Evolutionary conservation across 73 alveolate genomes (phyloP).

Genomic region (Paramecium sonneborni): DNA sequence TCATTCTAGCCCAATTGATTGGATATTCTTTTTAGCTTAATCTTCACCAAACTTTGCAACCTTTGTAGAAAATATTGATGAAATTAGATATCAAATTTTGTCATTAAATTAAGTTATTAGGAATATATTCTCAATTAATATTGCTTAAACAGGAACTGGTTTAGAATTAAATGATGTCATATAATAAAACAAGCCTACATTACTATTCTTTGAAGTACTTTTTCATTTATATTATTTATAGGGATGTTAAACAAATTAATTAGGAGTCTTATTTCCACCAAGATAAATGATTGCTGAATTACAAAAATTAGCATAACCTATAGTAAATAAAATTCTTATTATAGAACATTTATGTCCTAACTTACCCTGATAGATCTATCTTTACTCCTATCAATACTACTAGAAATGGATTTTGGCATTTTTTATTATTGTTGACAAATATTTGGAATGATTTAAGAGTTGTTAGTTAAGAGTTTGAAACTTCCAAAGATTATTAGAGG

Average conservation of each 20-base stretch:
- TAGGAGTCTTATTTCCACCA: constrained; percentile 24
- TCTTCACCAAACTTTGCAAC: constrained; percentile 23
- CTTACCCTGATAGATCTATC: constrained; percentile 43
- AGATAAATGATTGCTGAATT: not conserved
- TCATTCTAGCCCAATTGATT: constrained; percentile 64
- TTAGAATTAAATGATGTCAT: not conserved
- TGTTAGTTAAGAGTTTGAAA: constrained; percentile 3
- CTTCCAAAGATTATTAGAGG: not conserved
- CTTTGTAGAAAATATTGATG: not conserved
- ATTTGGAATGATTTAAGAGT: constrained; percentile 21
- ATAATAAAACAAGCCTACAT: not conserved
- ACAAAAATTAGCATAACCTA: not conserved
- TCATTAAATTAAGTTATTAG: not conserved
- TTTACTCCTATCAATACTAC: constrained; percentile 65
- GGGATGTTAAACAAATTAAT: constrained; percentile 33
- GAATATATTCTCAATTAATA: not conserved
- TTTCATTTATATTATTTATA: not conserved
- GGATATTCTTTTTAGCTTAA: not conserved
- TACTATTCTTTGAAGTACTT: constrained; percentile 35
- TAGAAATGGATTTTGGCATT: constrained; percentile 60
- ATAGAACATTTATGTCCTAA: not conserved
- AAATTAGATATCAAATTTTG: not conserved
- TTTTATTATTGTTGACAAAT: constrained; percentile 43
- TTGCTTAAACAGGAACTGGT: not conserved
- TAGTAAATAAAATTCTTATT: not conserved